Base-by-base conservation (phyloP, 2,329 filamentous ascomycete species). In the Tolypocladium endophyticum region DNA sequence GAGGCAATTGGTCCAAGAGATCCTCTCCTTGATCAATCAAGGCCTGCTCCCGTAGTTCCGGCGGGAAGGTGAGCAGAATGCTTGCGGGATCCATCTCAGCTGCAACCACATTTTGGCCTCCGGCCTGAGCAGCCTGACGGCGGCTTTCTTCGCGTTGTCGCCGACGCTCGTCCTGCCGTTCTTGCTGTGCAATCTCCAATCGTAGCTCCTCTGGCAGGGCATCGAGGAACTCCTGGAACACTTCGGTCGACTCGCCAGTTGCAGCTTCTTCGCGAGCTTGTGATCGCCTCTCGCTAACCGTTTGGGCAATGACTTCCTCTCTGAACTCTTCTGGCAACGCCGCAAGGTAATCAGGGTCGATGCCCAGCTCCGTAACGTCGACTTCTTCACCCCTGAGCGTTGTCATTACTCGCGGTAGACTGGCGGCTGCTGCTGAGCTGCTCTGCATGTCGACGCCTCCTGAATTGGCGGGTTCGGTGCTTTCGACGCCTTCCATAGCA, bases 311-410 rank as follows among this genome's bases (percentile, higher is more conserved):
- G 56, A 99, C 94, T 71, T 99, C 94, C 72, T 97, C 93, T 54
- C 94, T 84, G 70, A 97, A 87, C 62, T 99, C 95, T 67, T 99
- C 94, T 0, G 94, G 94, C n/a, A 99, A 78, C n/a, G 93, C 95
- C 61, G 94, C 90, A 8, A 99, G 84, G 73, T 97, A 99, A 60
- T 96, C 92, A 20, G 89, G 84, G 70, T 99, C 94, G 66, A 99
- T 97, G 56, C 93, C 92, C 62, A 99, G 81, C 62, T 90, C 90
- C 0, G 94, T 99, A 56, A 99, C 94, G 71, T 99, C 94, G 58
- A 96, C 84, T 67, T 94, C 87, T 63, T 89, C 88, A 33, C 92
- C 93, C 61, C 92, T 81, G 58, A 99, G 92, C 2, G 84, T 92
- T 20, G 90, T 95, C 67, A 87, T 87, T 36, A 96, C 82, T 55